Evolutionary conservation across 208 protist species (phyloP).

Genomic region (Trypanosoma conorhini): DNA sequence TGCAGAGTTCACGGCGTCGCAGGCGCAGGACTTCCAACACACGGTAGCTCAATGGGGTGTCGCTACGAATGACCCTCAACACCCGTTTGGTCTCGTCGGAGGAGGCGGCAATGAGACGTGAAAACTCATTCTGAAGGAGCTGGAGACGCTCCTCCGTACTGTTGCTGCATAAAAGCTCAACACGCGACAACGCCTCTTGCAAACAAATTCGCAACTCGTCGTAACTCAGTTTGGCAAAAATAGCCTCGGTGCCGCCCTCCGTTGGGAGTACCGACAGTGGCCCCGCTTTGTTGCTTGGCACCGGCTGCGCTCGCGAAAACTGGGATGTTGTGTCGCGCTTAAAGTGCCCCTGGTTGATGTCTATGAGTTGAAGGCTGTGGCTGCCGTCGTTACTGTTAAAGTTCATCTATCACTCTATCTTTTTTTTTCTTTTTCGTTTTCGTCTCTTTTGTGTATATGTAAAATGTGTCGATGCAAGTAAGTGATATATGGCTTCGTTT

Average conservation of each 20-base stretch:
- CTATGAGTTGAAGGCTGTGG: constrained; percentile 6
- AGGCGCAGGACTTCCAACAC: constrained; percentile 49
- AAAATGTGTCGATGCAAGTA: background rate
- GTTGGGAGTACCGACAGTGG: too few relatives aligned
- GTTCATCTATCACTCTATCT: too few relatives aligned
- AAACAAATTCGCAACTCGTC: constrained; percentile 13
- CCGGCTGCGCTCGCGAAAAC: background rate
- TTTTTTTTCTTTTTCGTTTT: background rate
- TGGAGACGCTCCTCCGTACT: background rate
- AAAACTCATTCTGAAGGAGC: constrained; percentile 8
- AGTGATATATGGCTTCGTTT: background rate
- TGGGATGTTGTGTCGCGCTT: background rate
- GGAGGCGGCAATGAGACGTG: constrained; percentile 4
- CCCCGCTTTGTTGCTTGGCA: background rate
- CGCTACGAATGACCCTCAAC: constrained; percentile 7
- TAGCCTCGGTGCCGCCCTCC: background rate
- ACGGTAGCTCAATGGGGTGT: constrained; percentile 34
- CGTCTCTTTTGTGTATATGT: constrained; percentile 3
- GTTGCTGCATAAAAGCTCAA: constrained; percentile 10
- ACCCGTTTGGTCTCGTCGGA: constrained; percentile 15
- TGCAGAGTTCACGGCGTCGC: constrained; percentile 43
- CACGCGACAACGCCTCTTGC: background rate
- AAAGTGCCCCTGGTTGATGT: constrained; percentile 18
- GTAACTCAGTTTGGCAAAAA: constrained; percentile 13
- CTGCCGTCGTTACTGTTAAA: background rate